Evolutionary conservation across 2,329 filamentous ascomycete species (phyloP).

Genomic region (Tolypocladium guangdongense): DNA sequence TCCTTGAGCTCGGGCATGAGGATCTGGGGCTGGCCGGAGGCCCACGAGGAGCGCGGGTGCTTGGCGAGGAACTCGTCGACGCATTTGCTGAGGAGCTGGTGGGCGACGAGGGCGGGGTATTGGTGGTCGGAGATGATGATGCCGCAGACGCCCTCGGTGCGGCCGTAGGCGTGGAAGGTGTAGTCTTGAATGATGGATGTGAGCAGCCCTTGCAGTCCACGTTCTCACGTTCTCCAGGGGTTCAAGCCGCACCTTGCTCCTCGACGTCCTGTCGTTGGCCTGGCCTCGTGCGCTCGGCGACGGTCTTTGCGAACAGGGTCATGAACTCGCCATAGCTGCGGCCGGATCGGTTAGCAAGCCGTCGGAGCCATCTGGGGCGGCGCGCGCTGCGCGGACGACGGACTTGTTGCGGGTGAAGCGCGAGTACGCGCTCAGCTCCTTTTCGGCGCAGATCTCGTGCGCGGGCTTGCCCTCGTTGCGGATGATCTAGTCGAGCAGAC

Average conservation of each 20-base stretch:
- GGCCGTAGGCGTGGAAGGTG: constrained; percentile 68
- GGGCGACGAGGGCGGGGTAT: constrained; percentile 69
- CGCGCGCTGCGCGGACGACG: constrained; percentile 11
- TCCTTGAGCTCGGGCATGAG: constrained; percentile 66
- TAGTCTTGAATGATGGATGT: constrained; percentile 34
- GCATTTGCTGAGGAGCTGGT: constrained; percentile 77
- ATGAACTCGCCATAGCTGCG: constrained; percentile 53
- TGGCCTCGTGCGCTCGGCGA: constrained; percentile 74
- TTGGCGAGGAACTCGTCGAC: constrained; percentile 76
- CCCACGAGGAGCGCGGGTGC: constrained; percentile 61
- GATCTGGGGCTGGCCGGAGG: constrained; percentile 40
- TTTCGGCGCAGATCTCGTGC: constrained; percentile 65
- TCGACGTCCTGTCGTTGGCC: constrained; percentile 79
- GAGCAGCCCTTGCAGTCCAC: constrained; percentile 2
- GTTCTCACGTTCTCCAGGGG: background rate
- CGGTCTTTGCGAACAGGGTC: constrained; percentile 75
- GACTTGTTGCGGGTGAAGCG: constrained; percentile 68
- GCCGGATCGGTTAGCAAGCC: constrained; percentile 7
- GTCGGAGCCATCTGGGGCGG: background rate
- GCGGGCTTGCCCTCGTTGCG: constrained; percentile 69
- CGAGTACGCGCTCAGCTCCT: constrained; percentile 67
- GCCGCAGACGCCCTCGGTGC: constrained; percentile 62
- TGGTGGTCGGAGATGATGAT: constrained; percentile 69
- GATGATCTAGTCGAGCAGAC: constrained; percentile 48
- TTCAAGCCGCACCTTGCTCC: constrained; percentile 49